Base-by-base conservation (phyloP, 805 yeast genomes). In the Kodamaea kaohsiungensis region DNA sequence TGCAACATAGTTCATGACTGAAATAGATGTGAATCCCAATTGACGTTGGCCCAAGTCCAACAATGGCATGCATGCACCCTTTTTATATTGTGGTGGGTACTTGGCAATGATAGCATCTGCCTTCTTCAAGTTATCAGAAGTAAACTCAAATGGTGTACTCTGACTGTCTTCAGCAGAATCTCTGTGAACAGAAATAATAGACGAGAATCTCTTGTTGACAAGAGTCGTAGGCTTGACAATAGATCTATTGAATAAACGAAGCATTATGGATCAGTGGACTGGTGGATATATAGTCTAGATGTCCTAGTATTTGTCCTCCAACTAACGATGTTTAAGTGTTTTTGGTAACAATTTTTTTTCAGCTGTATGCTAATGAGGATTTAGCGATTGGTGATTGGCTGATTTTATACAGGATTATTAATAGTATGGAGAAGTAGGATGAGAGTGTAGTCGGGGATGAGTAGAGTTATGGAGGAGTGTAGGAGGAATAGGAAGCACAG, bases 1-100 rank as follows among this genome's bases (percentile, higher is more conserved):
- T 52, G 96, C 96, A 49, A 89, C 96, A 68, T 90, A 87, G 76
- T 89, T 89, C 96, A 89, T 89, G 59, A 89, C 95, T 35, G 90
- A 79, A 62, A 89, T 87, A 42, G 96, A 88, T 43, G 95, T 87
- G 77, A 86, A 89, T 0, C 96, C 96, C 53, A 79, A 78, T 72
- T 89, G 96, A 65, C 96, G 87, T 75, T 89, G 96, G 42, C 95
- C 96, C 59, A 89, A 77, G 67, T 89, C 96, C 58, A 89, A 79
- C 56, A 89, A 78, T 8, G 96, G 96, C 96, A 89, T 90, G 55
- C 86, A 85, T 1, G 96, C 96, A 33, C 87, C 89, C 73, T 90
- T 90, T 69, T 89, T 89, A 72, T 90, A 89, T 68, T 89, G 93
- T 25, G 88, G 78, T 9, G 96, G 96, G 69, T 89, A 89, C 75